These are phyloP conservation scores for Amanita polypyramis DNA, from an alignment of 768 basidiomycete species.

Conservation along the genomic window DNA sequence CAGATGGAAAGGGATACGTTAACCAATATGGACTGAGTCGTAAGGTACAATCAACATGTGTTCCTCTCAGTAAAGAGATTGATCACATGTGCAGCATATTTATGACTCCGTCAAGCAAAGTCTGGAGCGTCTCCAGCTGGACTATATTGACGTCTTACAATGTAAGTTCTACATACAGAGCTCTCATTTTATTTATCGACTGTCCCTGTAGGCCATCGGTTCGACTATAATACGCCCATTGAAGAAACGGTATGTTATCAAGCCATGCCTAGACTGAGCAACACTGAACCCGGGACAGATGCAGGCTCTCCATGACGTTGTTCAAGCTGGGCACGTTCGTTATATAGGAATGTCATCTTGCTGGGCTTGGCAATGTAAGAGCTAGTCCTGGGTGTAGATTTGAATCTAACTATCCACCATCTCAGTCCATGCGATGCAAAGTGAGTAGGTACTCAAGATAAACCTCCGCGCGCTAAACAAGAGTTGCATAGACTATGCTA, in stretches of 20 bases:
- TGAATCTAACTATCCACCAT: background rate
- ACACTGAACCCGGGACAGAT: slow-evolving; percentile 17
- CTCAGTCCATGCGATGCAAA: slow-evolving; percentile 5
- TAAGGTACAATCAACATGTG: slow-evolving; percentile 21
- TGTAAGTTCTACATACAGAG: slow-evolving; percentile 17
- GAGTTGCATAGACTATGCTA: slow-evolving; percentile 40
- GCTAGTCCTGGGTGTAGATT: background rate
- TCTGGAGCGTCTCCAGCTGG: slow-evolving; percentile 42
- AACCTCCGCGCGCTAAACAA: background rate
- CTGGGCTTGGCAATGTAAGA: slow-evolving; percentile 38
- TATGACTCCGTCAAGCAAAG: slow-evolving; percentile 40
- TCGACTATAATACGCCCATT: slow-evolving; percentile 30
- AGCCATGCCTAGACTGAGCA: background rate
- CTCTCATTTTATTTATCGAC: background rate
- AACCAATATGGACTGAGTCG: slow-evolving; percentile 29
- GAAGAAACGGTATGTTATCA: slow-evolving; percentile 20
- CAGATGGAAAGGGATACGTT: slow-evolving; percentile 37
- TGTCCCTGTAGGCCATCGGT: slow-evolving; percentile 20
- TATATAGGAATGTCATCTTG: slow-evolving; percentile 31
- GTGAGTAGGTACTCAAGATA: background rate
- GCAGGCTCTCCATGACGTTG: slow-evolving; percentile 38
- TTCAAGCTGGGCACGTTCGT: slow-evolving; percentile 32
- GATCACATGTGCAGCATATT: slow-evolving; percentile 28
- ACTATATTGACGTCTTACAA: slow-evolving; percentile 52
- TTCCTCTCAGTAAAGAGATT: background rate